Evolutionary conservation across 2,329 filamentous ascomycete species (phyloP), one percentile per base, ranked within the genome.

Genomic region (Capronia americana): DNA sequence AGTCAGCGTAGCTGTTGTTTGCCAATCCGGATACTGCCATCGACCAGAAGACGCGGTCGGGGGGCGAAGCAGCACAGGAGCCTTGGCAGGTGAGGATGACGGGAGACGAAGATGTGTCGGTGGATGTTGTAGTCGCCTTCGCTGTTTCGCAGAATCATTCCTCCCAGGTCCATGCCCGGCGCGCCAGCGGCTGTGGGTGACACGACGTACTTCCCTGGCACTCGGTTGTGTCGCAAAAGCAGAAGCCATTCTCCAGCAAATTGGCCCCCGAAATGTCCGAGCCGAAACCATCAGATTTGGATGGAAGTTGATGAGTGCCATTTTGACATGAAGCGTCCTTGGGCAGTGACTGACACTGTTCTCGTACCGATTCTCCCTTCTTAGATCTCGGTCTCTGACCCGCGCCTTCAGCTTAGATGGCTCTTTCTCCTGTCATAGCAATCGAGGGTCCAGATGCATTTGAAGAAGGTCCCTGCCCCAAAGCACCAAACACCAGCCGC

Each of bases 401-500:
- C 7, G 38, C 17, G 6, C 38, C 17, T 44, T n/a, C 38, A 20
- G 38, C 17, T 44, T n/a, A 44, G 17, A n/a, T 44, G 20, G 38
- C 38, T 44, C 17, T 1, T 44, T 44, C 17, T n/a, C 38, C 17
- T n/a, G 38, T 7, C 38, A n/a, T 3, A n/a, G 38, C 2, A 17
- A n/a, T 17, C 38, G 17, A 20, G 5, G 4, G 7, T 8, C 17
- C 38, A 44, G 38, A 41, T 41, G 4, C 14, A 41, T 17, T 6
- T 41, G 38, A 17, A 41, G 38, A 41, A 41, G 12, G 17, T 44
- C 38, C 7, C 14, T 23, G n/a, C 20, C 8, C 10, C 12, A 62
- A 20, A 30, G 50, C 50, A 20, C 57, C 57, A 28, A 70, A 26
- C 20, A 70, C 65, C 2, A 63, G 38, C 11, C 32, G 26, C 46